Conservation (phyloP, 78 protist genomes). For the Cyanophora paradoxa region DNA sequence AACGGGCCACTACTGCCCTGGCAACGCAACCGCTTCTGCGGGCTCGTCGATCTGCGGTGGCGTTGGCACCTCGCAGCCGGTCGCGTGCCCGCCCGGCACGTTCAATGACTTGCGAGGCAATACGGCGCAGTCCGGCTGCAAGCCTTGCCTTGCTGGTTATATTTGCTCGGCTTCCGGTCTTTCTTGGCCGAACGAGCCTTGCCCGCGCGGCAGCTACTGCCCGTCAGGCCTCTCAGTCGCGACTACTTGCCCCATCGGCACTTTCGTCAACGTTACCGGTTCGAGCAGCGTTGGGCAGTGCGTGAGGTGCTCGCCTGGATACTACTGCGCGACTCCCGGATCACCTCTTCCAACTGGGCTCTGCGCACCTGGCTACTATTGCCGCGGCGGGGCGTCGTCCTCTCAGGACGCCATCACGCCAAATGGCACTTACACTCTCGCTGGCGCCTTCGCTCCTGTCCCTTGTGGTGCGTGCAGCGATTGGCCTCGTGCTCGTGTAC, state of each 20-base stretch:
- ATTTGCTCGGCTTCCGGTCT: background rate
- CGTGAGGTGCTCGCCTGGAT: background rate
- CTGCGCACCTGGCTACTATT: slow-evolving; percentile 20
- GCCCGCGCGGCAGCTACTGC: slow-evolving; percentile 42
- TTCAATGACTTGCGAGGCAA: background rate
- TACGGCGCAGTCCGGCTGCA: background rate
- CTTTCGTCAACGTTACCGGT: slow-evolving; percentile 4
- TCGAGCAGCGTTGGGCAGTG: background rate
- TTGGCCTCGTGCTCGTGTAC: too few species aligned
- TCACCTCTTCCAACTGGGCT: slow-evolving; percentile 2
- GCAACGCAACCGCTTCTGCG: background rate
- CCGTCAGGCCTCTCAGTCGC: slow-evolving; percentile 11
- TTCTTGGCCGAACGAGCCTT: too few species aligned
- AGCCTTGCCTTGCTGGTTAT: background rate
- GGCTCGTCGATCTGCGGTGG: too few species aligned
- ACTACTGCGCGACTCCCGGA: slow-evolving; percentile 7
- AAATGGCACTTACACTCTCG: background rate
- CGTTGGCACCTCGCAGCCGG: background rate
- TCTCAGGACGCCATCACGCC: background rate
- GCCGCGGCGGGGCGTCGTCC: background rate
- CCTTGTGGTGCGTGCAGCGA: background rate
- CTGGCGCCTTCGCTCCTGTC: background rate
- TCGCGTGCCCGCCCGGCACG: background rate
- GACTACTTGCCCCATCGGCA: slow-evolving; percentile 31
- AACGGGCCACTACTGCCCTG: background rate